Percentiles rank a stretch among this genome's conserved stretches.
phyloP scores from a whole-genome alignment of 2,329 filamentous ascomycete genomes.

The Nemania sp. region DNA sequence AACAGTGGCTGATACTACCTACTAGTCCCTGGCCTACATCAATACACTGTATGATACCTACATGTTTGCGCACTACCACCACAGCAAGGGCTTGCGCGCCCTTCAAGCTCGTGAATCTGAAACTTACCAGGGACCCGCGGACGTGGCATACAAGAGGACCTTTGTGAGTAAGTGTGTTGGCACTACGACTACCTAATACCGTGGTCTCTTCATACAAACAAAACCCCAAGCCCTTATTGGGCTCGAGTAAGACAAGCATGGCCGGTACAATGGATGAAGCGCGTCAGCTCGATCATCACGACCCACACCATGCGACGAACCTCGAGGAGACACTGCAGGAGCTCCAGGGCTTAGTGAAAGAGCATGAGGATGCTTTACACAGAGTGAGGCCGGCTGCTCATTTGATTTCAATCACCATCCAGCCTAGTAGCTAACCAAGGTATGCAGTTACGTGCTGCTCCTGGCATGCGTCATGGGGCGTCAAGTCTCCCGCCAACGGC shows the following conservation, averaged over 20 bases:
- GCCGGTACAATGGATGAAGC: conserved; percentile 36
- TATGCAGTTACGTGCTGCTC: conserved; percentile 28
- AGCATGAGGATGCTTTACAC: conserved; percentile 55
- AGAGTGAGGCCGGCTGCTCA: conserved; percentile 42
- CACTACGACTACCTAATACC: not conserved
- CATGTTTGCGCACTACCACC: too few relatives aligned
- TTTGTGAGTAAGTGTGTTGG: not conserved
- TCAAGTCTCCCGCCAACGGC: conserved; percentile 36
- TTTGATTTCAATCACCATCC: not conserved
- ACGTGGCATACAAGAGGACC: not conserved
- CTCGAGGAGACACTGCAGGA: conserved; percentile 70
- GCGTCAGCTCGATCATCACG: conserved; percentile 37
- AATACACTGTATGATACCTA: too few relatives aligned
- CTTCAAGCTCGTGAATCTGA: too few relatives aligned
- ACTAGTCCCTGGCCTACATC: too few relatives aligned
- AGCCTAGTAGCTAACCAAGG: conserved; percentile 15
- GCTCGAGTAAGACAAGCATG: conserved; percentile 11
- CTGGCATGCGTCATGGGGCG: conserved; percentile 17
- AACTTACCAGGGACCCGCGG: too few relatives aligned
- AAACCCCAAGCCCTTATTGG: not conserved
- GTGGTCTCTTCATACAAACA: too few relatives aligned
- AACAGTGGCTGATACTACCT: too few relatives aligned
- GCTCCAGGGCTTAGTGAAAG: conserved; percentile 61
- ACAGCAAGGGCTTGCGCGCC: too few relatives aligned
- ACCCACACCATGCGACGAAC: conserved; percentile 52